These are phyloP conservation scores for Geotrichum restrictum DNA, from an alignment of 1,139 yeast species.

Conservation along the genomic window DNA sequence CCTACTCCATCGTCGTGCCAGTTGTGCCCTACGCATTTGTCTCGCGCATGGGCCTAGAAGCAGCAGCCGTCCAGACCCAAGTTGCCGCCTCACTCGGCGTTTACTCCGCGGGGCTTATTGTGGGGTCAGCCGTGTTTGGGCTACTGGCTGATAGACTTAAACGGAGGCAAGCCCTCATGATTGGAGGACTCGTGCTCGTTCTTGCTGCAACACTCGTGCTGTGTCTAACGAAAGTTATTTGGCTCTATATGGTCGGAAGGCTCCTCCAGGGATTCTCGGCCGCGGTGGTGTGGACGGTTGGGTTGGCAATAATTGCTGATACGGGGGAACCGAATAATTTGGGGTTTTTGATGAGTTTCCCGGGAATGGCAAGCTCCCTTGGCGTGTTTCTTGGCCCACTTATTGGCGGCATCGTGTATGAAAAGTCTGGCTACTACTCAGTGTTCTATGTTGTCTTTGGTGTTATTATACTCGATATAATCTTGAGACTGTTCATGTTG, in stretches of 20 bases:
- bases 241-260: constrained; percentile 36
- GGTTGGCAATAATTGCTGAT: constrained; percentile 38
- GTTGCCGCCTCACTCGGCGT: constrained; percentile 35
- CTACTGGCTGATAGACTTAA: constrained; percentile 31
- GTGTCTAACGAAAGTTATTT: constrained; percentile 30
- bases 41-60: constrained; percentile 32
- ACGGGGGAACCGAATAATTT: constrained; percentile 29
- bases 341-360: constrained; percentile 33
- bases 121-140: constrained; percentile 35
- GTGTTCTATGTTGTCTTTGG: constrained; percentile 37
- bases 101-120: constrained; percentile 39
- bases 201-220: constrained; percentile 35
- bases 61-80: constrained; percentile 30
- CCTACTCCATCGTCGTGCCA: constrained; percentile 37
- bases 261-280: constrained; percentile 38
- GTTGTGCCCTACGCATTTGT: constrained; percentile 37
- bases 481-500: constrained; percentile 36
- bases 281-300: constrained; percentile 40
- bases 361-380: constrained; percentile 35
- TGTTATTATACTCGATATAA: constrained; percentile 33
- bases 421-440: constrained; percentile 36
- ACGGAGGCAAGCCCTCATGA: constrained; percentile 32
- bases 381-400: constrained; percentile 38
- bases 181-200: constrained; percentile 34
- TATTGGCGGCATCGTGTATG: constrained; percentile 39